Percentiles rank a stretch among this genome's conserved stretches.
Conservation (phyloP, 805 yeast genomes). For the Torulaspora microellipsoides region DNA sequence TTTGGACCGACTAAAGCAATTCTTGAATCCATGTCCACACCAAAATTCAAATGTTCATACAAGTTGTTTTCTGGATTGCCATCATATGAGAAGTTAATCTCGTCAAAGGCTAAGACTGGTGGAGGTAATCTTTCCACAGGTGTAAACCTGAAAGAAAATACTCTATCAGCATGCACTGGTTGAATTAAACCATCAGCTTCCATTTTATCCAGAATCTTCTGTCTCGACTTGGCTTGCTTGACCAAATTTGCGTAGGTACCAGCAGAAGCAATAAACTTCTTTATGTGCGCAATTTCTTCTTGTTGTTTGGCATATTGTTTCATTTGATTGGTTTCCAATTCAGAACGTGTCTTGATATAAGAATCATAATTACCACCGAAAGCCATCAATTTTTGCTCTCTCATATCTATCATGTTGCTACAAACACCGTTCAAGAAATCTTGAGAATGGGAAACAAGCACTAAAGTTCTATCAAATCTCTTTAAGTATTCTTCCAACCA, state of each 20-base stretch:
- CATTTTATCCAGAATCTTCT: constrained; percentile 98
- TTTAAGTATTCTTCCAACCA: constrained; percentile 98
- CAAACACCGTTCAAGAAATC: constrained; percentile 99
- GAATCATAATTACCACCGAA: constrained; percentile 99
- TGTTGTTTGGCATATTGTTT: constrained; percentile 96
- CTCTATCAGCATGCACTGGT: constrained; percentile 89
- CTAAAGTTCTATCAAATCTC: constrained; percentile 88
- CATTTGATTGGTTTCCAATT: constrained; percentile 95
- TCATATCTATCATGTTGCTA: constrained; percentile 97
- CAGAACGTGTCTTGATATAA: constrained; percentile 89
- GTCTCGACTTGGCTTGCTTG: constrained; percentile 98
- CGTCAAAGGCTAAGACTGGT: constrained; percentile 95
- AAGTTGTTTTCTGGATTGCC: constrained; percentile 79
- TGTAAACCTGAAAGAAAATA: constrained; percentile 90
- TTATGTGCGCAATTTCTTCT: constrained; percentile 97
- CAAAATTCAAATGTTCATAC: constrained; percentile 87
- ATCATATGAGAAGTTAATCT: constrained; percentile 87
- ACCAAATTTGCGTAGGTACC: constrained; percentile 99
- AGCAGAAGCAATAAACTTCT: constrained; percentile 98
- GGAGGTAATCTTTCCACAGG: constrained; percentile 97
- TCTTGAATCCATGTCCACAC: constrained; percentile 99
- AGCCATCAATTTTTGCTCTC: constrained; percentile 64
- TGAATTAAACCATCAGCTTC: constrained; percentile 97
- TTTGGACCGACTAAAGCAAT: constrained; percentile 97
- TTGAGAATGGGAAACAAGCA: constrained; percentile 95